Percentiles rank a stretch among this genome's conserved stretches.
Conservation (phyloP, 139 green algal species). For the Micractinium sp. region DNA sequence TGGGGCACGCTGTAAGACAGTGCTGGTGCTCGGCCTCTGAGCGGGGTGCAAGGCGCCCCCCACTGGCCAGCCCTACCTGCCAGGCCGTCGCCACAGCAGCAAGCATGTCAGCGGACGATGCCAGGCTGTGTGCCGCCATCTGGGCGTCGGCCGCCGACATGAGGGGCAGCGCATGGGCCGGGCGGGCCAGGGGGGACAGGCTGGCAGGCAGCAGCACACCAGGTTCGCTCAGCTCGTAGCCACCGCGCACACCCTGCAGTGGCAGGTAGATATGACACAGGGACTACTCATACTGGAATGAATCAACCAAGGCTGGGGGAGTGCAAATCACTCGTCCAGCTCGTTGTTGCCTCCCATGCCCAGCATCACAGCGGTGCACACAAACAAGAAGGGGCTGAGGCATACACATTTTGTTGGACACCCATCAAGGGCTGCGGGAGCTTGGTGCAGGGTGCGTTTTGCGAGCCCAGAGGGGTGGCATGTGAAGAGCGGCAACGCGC, state of each 20-base stretch:
- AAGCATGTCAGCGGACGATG: background rate
- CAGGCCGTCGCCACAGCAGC: slow-evolving; percentile 1
- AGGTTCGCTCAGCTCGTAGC: background rate
- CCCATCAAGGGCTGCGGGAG: too few relatives aligned
- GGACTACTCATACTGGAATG: background rate
- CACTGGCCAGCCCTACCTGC: background rate
- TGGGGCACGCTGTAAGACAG: background rate
- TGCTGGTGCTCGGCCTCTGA: background rate
- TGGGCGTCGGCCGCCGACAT: background rate
- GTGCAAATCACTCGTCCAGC: too few relatives aligned
- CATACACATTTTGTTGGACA: too few relatives aligned
- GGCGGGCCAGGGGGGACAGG: background rate
- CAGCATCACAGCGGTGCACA: too few relatives aligned
- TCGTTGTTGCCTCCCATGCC: too few relatives aligned
- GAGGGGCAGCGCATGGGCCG: background rate
- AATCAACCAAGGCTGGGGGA: too few relatives aligned
- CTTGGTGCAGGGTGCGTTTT: too few relatives aligned
- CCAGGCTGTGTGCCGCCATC: background rate
- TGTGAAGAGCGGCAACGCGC: too few relatives aligned
- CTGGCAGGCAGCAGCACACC: slow-evolving; percentile 9
- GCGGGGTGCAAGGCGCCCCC: too few relatives aligned
- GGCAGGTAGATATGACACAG: background rate
- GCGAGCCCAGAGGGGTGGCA: too few relatives aligned
- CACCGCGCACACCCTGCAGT: background rate
- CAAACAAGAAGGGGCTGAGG: too few relatives aligned